Conservation (phyloP, 2,329 filamentous ascomycete species). For the Annulohypoxylon truncatum region DNA sequence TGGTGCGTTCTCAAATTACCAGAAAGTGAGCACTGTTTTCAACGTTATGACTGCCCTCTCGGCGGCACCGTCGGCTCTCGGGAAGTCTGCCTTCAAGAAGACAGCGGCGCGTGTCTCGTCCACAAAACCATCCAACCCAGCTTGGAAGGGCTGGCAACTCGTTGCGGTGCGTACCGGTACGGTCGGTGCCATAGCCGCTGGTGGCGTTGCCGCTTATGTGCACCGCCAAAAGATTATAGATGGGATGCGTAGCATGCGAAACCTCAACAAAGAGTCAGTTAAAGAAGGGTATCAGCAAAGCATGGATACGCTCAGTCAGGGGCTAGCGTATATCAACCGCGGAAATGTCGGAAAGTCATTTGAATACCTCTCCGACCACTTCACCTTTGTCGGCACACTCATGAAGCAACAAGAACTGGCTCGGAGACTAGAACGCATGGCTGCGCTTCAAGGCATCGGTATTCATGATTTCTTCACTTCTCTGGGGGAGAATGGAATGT, state of each 20-base stretch:
- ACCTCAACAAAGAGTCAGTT: slow-evolving; percentile 60
- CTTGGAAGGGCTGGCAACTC: slow-evolving; percentile 67
- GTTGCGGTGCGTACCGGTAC: slow-evolving; percentile 85
- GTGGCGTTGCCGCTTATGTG: slow-evolving; percentile 83
- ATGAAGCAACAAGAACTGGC: slow-evolving; percentile 78
- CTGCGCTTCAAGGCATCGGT: slow-evolving; percentile 71
- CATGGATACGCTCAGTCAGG: slow-evolving; percentile 63
- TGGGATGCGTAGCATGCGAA: slow-evolving; percentile 59
- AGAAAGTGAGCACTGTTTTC: slow-evolving; percentile 67
- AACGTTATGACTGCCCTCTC: slow-evolving; percentile 67
- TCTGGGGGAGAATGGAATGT: slow-evolving; percentile 76
- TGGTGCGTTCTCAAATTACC: slow-evolving; percentile 69
- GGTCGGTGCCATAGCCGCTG: slow-evolving; percentile 82
- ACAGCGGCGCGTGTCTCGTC: slow-evolving; percentile 41
- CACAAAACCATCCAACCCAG: slow-evolving; percentile 49
- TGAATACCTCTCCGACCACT: slow-evolving; percentile 82
- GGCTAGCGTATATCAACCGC: slow-evolving; percentile 67
- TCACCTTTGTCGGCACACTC: slow-evolving; percentile 86
- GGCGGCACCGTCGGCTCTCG: slow-evolving; percentile 59
- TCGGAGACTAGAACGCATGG: slow-evolving; percentile 72
- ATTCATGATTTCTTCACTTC: slow-evolving; percentile 82
- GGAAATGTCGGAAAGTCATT: slow-evolving; percentile 75
- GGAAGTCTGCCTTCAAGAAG: slow-evolving; percentile 52
- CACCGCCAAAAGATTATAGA: slow-evolving; percentile 76
- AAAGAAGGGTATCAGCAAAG: slow-evolving; percentile 62